phyloP scores from a whole-genome alignment of 371 early-diverging fungal species.

The Syncephalastrum monosporum region DNA sequence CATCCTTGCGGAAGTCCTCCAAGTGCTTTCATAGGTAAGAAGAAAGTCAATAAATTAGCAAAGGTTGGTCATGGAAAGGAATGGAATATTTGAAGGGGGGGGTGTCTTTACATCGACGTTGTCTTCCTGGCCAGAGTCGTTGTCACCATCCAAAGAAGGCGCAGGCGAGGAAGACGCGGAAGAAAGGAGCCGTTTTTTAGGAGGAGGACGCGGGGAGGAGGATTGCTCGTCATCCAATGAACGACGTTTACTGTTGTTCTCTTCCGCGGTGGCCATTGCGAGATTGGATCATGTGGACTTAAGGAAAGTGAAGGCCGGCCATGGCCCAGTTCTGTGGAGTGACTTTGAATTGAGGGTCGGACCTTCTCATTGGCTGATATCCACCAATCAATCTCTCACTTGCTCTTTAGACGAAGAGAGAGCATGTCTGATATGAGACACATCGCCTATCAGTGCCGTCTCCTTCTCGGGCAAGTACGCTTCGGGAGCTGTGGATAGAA shows the following conservation, averaged over 20 bases:
- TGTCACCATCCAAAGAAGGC: constrained; percentile 11
- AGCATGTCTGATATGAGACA: too few species aligned
- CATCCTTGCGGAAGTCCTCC: constrained; percentile 20
- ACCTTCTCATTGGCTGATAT: too few species aligned
- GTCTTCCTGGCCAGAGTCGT: constrained; percentile 18
- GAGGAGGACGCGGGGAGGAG: constrained; percentile 20
- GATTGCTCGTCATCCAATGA: constrained; percentile 13
- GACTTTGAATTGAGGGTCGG: too few species aligned
- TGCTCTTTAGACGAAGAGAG: too few species aligned
- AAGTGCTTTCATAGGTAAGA: constrained; percentile 12
- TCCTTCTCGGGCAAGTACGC: too few species aligned
- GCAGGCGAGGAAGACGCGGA: constrained; percentile 19
- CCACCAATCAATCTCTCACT: too few species aligned
- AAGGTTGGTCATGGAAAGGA: too few species aligned
- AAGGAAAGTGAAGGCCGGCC: too few species aligned
- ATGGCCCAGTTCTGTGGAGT: too few species aligned
- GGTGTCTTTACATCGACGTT: constrained; percentile 16
- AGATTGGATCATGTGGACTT: too few species aligned
- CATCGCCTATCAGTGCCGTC: too few species aligned
- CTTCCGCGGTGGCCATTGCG: constrained; percentile 18
- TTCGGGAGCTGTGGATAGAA: too few species aligned
- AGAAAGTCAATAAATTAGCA: background rate
- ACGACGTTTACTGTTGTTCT: constrained; percentile 12
- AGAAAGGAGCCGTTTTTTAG: constrained; percentile 18
- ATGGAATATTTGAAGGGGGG: background rate